These are phyloP conservation scores for Blastobotrys americana DNA, from an alignment of 805 yeast species.

Conservation along the genomic window DNA sequence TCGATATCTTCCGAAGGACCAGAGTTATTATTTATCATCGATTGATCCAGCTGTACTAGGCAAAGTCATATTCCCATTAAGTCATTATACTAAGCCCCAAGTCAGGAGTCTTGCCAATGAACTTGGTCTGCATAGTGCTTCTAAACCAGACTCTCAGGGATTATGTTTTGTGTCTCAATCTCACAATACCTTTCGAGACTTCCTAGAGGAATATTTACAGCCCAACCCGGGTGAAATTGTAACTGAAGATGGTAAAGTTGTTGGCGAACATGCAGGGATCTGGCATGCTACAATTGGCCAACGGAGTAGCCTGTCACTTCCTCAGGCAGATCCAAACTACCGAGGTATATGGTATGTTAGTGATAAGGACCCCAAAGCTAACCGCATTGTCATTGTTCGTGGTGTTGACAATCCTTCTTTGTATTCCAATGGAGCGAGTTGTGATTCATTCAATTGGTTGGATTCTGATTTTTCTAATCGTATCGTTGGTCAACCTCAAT, in stretches of 20 bases:
- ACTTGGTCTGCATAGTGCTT: conserved; percentile 50
- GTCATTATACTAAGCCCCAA: conserved; percentile 66
- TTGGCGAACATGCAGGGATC: conserved; percentile 79
- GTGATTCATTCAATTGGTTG: conserved; percentile 48
- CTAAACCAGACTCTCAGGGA: conserved; percentile 92
- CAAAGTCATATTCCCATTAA: conserved; percentile 68
- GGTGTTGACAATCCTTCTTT: conserved; percentile 57
- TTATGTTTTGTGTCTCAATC: conserved; percentile 79
- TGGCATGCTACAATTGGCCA: conserved; percentile 98
- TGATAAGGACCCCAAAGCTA: conserved; percentile 54
- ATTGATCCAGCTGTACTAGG: conserved; percentile 42
- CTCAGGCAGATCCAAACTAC: conserved; percentile 73
- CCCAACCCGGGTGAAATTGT: conserved; percentile 73
- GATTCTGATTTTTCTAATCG: conserved; percentile 20
- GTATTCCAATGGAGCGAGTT: conserved; percentile 38
- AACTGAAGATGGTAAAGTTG: conserved; percentile 63
- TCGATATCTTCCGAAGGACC: conserved; percentile 62
- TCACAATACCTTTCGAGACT: conserved; percentile 56
- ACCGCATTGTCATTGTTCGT: conserved; percentile 71
- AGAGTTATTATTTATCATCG: conserved; percentile 80
- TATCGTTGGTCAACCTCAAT: conserved; percentile 7
- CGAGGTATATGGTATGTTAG: conserved; percentile 84
- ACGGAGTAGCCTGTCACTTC: conserved; percentile 69
- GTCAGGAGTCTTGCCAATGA: conserved; percentile 61
- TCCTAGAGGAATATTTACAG: conserved; percentile 64